These are phyloP conservation scores for Tolypocladium nubicola DNA, from an alignment of 2,329 filamentous ascomycete genomes.

Conservation along the genomic window DNA sequence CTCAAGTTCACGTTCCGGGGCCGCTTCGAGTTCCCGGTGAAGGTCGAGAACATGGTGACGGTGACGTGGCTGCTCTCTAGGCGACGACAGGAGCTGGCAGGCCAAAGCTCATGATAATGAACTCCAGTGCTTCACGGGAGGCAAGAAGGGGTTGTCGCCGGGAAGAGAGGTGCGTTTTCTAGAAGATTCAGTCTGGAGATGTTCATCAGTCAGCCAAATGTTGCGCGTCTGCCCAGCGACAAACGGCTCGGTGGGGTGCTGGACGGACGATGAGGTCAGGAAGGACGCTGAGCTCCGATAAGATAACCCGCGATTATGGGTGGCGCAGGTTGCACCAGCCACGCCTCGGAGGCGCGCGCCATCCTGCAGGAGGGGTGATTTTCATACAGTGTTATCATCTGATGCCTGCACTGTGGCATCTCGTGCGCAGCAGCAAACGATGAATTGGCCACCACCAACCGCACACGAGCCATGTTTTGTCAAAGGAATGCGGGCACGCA, in stretches of 20 bases:
- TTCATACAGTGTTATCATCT: neutral
- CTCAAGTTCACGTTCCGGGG: slow-evolving; percentile 91
- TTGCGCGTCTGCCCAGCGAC: neutral
- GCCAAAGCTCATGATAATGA: slow-evolving; percentile 1
- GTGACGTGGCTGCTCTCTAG: neutral
- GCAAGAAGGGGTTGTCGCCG: neutral
- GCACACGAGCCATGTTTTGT: neutral
- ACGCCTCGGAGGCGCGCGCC: neutral
- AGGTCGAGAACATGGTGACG: slow-evolving; percentile 72
- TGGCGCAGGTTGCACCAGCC: neutral
- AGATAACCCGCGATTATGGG: slow-evolving; percentile 2
- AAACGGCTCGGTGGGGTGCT: neutral
- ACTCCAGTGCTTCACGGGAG: neutral
- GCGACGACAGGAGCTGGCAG: neutral
- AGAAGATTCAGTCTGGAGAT: slow-evolving; percentile 6
- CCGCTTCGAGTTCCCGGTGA: slow-evolving; percentile 77
- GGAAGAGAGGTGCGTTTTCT: slow-evolving; percentile 1
- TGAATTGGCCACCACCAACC: neutral
- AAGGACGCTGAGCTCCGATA: slow-evolving; percentile 2
- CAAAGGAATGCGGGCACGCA: neutral
- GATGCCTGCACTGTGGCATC: neutral
- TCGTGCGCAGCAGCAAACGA: neutral
- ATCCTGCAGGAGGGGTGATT: neutral
- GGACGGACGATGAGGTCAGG: slow-evolving; percentile 2
- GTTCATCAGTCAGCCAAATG: neutral